A percentile compares a stretch with the other conserved stretches of the same genome.
These are phyloP conservation scores for Malania oleifera DNA, from an alignment of 164 flowering plant genomes.

Conservation along the genomic window DNA sequence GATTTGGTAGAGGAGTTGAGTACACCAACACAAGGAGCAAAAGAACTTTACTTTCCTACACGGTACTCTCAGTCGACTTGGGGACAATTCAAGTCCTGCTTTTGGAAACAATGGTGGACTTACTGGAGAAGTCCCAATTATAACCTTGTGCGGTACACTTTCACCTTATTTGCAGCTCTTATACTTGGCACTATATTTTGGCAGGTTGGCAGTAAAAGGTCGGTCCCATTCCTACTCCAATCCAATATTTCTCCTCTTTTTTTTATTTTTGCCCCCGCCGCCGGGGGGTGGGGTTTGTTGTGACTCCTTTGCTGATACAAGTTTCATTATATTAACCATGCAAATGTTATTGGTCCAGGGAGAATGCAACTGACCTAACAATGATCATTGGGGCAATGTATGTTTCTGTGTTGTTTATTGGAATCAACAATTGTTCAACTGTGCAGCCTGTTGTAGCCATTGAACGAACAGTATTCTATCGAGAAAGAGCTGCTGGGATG, in stretches of 20 bases:
- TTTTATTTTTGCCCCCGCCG: neutral
- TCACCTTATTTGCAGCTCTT: constrained; percentile 64
- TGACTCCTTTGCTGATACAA: too few species aligned
- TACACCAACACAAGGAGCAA: constrained; percentile 61
- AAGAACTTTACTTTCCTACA: constrained; percentile 66
- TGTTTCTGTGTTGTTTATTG: constrained; percentile 65
- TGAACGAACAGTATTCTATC: constrained; percentile 84
- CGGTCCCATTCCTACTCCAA: constrained; percentile 1
- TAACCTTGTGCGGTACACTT: constrained; percentile 70
- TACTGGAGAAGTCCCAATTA: constrained; percentile 98
- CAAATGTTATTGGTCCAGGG: constrained; percentile 59
- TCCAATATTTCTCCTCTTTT: neutral
- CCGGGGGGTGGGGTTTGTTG: neutral
- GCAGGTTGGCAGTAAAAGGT: constrained; percentile 69
- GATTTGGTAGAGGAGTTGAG: constrained; percentile 65
- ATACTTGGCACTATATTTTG: constrained; percentile 82
- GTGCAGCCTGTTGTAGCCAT: constrained; percentile 78
- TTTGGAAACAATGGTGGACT: constrained; percentile 87
- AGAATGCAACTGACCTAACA: constrained; percentile 40
- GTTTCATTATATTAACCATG: too few species aligned
- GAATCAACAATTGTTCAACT: constrained; percentile 69
- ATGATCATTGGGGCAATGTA: constrained; percentile 84
- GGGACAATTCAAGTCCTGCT: constrained; percentile 87
- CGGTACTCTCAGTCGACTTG: constrained; percentile 61
- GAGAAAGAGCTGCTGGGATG: constrained; percentile 96